A percentile compares a stretch with the other conserved stretches of the same genome.
Evolutionary conservation across 768 basidiomycete genomes (phyloP).

Genomic region (Leccinellum rugosiceps): DNA sequence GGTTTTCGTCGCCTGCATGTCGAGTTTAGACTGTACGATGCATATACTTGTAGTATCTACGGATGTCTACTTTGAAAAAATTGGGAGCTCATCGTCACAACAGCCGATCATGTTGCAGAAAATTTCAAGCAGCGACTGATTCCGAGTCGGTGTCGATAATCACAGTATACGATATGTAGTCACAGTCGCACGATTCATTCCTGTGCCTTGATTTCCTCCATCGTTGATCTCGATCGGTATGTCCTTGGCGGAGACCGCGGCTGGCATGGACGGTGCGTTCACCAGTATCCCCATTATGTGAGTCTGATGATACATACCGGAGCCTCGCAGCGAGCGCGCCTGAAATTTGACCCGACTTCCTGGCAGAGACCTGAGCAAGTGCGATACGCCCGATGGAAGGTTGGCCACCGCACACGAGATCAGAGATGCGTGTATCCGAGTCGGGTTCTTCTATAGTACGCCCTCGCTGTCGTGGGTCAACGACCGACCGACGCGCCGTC

Average conservation of each 20-base stretch:
- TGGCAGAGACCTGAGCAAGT: slow-evolving; percentile 20
- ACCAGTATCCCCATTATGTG: slow-evolving; percentile 27
- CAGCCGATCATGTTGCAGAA: neutral
- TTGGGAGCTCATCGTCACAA: neutral
- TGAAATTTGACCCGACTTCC: neutral
- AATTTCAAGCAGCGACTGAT: neutral
- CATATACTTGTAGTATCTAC: neutral
- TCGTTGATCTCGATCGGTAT: slow-evolving; percentile 6
- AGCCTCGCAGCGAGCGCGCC: neutral
- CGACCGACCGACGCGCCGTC: neutral
- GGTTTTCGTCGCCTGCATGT: neutral
- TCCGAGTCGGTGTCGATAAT: neutral
- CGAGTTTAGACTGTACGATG: neutral
- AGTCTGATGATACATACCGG: slow-evolving; percentile 3
- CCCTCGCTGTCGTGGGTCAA: neutral
- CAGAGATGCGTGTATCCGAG: slow-evolving; percentile 72
- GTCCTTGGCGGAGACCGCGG: slow-evolving; percentile 22
- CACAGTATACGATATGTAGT: too few relatives aligned
- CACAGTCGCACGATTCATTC: neutral
- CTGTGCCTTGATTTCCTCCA: neutral
- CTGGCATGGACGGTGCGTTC: slow-evolving; percentile 18
- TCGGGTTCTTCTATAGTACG: slow-evolving; percentile 83
- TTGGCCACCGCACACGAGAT: slow-evolving; percentile 52
- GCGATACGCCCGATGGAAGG: slow-evolving; percentile 31
- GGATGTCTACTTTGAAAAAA: neutral